Base-by-base conservation (phyloP, 164 flowering plant genomes). In the Cinnamomum chago region DNA sequence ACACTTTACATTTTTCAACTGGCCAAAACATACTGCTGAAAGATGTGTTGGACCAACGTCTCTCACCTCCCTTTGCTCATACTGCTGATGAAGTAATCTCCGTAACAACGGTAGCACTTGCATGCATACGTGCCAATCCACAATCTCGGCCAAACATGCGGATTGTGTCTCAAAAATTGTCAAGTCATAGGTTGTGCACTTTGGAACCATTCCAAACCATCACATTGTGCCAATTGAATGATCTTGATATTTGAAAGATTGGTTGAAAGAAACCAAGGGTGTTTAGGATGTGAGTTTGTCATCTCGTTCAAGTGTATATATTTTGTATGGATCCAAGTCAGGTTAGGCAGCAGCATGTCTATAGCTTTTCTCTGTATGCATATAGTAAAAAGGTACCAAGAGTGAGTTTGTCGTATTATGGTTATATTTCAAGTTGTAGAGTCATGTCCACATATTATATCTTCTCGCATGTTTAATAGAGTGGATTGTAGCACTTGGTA, bases 71-170 rank as follows among this genome's bases (percentile, higher is more conserved):
- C 0, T 17, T 11, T 1, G 85, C 81, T 52, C 75, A 80, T 69
- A 17, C 79, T 50, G 89, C 87, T 40, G 84, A 85, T 72, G 83
- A 79, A 73, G 84, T 88, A 35, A 87, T 77, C 50, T 83, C 78
- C 24, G 60, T 78, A 10, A 77, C 85, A 14, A 78, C 47, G 12
- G 7, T 83, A 6, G 97, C 88, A 7, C 73, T 92, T 22, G 84
- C 86, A 30, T 92, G 97, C 81, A 81, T 83, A 25, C 51, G 78
- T 6, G 50, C 77, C 20, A 66, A 50, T 3, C 92, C 94, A 10
- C 87, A 86, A 35, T 65, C 84, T 11, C 71, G 94, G 14, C 94
- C 97, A 22, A 74, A 86, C 69, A 92, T 92, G 94, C 85, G 78
- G 17, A 72, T 52, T 35, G 83, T 86, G 11, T 83, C 87, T 11